These are phyloP conservation scores for Eimeria necatrix DNA, from an alignment of 169 alveolate genomes.

Conservation along the genomic window DNA sequence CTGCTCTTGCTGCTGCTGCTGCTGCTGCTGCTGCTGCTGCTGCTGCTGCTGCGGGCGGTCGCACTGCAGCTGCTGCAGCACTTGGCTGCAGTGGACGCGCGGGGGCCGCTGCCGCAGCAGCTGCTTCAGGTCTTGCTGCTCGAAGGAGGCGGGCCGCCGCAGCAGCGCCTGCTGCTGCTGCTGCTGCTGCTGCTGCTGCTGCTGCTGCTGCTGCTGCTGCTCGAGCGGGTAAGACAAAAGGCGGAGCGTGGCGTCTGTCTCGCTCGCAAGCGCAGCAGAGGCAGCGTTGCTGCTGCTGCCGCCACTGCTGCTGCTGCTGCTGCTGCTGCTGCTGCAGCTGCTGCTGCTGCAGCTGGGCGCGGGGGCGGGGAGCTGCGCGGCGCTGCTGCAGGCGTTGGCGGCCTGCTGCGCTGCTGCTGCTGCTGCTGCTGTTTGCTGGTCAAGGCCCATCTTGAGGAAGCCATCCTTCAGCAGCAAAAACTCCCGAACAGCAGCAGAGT, in stretches of 20 bases:
- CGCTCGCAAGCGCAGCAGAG: not conserved
- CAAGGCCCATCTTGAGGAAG: constrained; percentile 60
- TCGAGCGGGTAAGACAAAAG: not conserved
- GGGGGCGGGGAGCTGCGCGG: not conserved
- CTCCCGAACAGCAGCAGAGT: constrained; percentile 83
- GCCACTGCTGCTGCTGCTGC: constrained; percentile 67
- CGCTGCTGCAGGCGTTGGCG: not conserved
- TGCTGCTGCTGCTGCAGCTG: constrained; percentile 66
- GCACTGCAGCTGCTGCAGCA: not conserved
- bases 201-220: constrained; percentile 35
- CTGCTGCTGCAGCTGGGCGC: constrained; percentile 49
- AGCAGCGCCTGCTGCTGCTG: constrained; percentile 6
- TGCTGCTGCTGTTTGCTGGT: constrained; percentile 50
- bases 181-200: constrained; percentile 17
- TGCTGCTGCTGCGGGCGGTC: not conserved
- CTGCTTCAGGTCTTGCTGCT: not conserved
- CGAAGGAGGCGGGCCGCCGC: constrained; percentile 3
- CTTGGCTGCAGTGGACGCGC: not conserved
- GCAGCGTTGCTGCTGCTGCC: not conserved
- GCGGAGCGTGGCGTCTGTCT: too few relatives aligned
- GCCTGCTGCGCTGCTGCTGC: constrained; percentile 80
- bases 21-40: constrained; percentile 41
- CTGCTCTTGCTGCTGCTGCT: constrained; percentile 39
- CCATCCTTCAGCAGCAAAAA: constrained; percentile 55
- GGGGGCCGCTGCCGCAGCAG: constrained; percentile 9